These are phyloP conservation scores for Syzygium aromaticum DNA, from an alignment of 345 rosid species.

Conservation along the genomic window DNA sequence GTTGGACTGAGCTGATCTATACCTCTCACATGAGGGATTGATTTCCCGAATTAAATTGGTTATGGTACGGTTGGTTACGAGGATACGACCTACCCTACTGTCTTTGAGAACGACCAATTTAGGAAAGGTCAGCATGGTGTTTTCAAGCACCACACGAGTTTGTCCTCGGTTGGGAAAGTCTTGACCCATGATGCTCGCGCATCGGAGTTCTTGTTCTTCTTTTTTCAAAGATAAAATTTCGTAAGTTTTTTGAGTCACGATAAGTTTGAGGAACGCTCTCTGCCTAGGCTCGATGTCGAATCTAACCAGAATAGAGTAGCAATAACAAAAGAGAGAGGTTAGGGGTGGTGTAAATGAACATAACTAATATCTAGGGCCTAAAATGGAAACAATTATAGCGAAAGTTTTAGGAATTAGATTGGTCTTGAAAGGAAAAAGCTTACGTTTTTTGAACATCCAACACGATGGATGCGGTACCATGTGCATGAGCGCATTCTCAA, in stretches of 20 bases:
- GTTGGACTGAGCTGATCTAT: not conserved
- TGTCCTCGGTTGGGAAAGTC: not conserved
- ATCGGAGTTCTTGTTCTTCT: not conserved
- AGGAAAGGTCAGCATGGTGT: not conserved
- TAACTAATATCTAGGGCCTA: not conserved
- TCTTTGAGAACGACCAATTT: not conserved
- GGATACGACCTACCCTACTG: not conserved
- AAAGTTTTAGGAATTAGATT: not conserved
- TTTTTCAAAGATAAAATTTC: not conserved
- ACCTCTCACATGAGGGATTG: not conserved
- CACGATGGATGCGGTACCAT: not conserved
- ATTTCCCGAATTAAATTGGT: not conserved
- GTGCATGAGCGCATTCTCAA: not conserved
- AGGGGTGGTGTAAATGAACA: not conserved
- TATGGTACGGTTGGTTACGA: not conserved
- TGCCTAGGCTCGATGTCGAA: not conserved
- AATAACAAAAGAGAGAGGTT: not conserved
- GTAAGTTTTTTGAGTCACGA: not conserved
- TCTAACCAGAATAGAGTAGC: not conserved
- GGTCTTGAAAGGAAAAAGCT: not conserved
- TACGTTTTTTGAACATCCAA: not conserved
- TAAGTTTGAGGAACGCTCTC: not conserved
- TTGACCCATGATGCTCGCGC: not conserved
- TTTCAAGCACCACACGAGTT: not conserved
- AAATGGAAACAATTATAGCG: not conserved